Evolutionary conservation across 2,329 filamentous ascomycete genomes (phyloP), one percentile per base, ranked within the genome.

Genomic region (Bipolaris sorokiniana): DNA sequence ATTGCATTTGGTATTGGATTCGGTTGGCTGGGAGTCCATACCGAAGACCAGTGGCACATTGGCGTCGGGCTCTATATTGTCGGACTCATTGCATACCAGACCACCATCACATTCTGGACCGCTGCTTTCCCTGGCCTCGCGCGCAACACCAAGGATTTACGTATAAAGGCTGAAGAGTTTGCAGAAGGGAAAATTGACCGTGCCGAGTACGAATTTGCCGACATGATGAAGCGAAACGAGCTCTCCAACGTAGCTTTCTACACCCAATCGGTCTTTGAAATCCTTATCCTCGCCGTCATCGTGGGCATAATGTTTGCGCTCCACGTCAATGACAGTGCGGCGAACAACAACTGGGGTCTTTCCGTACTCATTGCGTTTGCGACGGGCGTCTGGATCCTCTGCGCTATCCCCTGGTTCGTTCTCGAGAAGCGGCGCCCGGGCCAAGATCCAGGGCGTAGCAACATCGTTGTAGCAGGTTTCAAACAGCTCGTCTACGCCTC

Each of bases 101-200:
- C 88, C 2, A 87, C 85, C 0, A 77, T 89, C 47, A 89, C 87
- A 0, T 90, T 89, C 70, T 90, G 87, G 86, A 88, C 86, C 1
- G 71, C 88, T 0, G 86, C 87, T 0, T 87, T 87, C 55, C 84
- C 85, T 3, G 80, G 83, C 0, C 74, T 87, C 7, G 83, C 85
- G 4, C 73, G 84, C 6, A 86, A 86, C 62, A 84, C 82, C 0
- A 66, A 71, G 1, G 77, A 82, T 22, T 75, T 86, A 67, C 77
- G 84, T 23, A 81, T 80, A 51, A 83, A 84, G 5, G 76, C 79
- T n/a, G 83, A 80, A 49, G 78, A 72, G 10, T 66, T 67, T 11
- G 59, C 78, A 20, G 74, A 78, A 1, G 82, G 86, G 3, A 76
- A 76, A 1, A 86, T 90, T 41, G 80, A 79, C 1, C 79, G 83